Base-by-base conservation (phyloP, 1,284 basidiomycete genomes). In the Lentinus polychrous region DNA sequence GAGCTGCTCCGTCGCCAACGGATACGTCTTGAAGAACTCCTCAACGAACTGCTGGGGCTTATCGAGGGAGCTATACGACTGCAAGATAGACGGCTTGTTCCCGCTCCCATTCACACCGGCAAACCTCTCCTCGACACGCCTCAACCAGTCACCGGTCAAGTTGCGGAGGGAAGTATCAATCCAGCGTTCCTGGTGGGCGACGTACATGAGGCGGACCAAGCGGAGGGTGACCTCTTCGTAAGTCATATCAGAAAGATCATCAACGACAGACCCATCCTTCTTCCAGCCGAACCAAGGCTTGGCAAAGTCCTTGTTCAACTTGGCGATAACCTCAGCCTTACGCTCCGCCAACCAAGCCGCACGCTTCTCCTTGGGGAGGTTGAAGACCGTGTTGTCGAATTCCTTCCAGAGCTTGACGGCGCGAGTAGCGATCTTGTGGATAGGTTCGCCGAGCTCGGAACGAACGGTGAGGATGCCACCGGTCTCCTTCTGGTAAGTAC, bases 261-360 rank as follows among this genome's bases (percentile, higher is more conserved):
- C 81, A 35, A 90, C 90, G 57, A 91, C 81, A 8, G 71, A 77
- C 3, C 83, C 93, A 65, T 91, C 88, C 70, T 92, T 92, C 83
- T 95, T 97, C 80, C 84, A 85, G 17, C 87, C 90, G 62, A 97
- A 98, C 94, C 92, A 94, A 4, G 91, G 92, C 74, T 99, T 99
- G 57, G 88, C 83, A 69, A 97, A 98, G 72, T 98, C 91, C 61
- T 77, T 83, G 78, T 99, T 99, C 52, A 99, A 75, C 65, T 94
- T 91, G 51, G 75, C 78, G 61, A 99, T 95, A 48, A 99, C 80
- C 62, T 94, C 94, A 50, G 88, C 83, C 63, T 86, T 86, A 62
- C 88, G 90, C 69, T 92, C 86, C 45, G 76, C 73, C 56, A 99
- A 74, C 94, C 94, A 99, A 3, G 83, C 78, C 18, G 68, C 76